These are phyloP conservation scores for Cadophora gregata DNA, from an alignment of 2,329 filamentous ascomycete species.

Conservation along the genomic window DNA sequence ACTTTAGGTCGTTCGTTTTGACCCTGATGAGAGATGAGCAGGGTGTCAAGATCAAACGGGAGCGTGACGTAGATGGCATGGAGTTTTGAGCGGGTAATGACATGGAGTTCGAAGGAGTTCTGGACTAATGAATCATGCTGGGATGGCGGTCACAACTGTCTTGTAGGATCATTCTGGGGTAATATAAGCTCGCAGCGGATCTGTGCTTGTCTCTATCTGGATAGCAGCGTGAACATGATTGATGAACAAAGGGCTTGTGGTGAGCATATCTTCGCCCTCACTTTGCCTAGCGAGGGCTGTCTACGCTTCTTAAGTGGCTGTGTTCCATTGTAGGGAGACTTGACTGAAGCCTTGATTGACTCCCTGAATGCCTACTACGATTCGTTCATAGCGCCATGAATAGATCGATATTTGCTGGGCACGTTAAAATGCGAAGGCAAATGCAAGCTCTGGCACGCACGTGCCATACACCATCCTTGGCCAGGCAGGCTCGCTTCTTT, in stretches of 20 bases:
- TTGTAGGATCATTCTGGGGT: background rate
- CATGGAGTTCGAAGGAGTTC: background rate
- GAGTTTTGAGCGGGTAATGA: constrained; percentile 59
- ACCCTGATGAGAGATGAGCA: constrained; percentile 78
- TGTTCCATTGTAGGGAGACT: background rate
- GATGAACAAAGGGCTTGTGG: background rate
- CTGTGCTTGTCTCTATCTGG: background rate
- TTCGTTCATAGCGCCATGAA: background rate
- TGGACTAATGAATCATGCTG: background rate
- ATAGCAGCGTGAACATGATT: background rate
- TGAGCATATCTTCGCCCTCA: background rate
- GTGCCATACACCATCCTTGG: constrained; percentile 12
- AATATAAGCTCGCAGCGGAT: background rate
- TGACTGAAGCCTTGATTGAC: background rate
- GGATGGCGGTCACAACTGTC: background rate
- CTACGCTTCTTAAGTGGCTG: background rate
- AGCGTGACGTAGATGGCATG: constrained; percentile 62
- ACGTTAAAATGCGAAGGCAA: too few relatives aligned
- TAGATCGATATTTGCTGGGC: too few relatives aligned
- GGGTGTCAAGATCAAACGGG: constrained; percentile 56
- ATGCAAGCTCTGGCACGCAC: background rate
- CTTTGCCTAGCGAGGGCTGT: background rate
- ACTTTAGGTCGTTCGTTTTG: constrained; percentile 83
- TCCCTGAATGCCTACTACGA: background rate
- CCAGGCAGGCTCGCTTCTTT: constrained; percentile 13